Base-by-base conservation (phyloP, 371 early-diverging fungal genomes). In the Basidiobolus meristosporus region DNA sequence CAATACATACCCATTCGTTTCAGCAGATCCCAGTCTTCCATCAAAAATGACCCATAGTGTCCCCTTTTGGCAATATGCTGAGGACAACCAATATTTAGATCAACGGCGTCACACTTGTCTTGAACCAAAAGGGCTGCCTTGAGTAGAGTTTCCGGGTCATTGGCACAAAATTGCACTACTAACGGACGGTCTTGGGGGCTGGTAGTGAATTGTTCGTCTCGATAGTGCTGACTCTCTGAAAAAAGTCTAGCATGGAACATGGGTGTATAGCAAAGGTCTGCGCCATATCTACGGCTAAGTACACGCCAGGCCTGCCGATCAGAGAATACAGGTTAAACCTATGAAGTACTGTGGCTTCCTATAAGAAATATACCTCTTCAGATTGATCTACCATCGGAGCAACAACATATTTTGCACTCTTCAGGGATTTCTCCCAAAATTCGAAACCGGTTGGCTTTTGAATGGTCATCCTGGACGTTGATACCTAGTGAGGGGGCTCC, bases 141-240 rank as follows among this genome's bases (percentile, higher is more conserved):
- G 1, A 98, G 63, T 31, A 99, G 68, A 9, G 48, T 50, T 11
- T 80, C 73, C 1, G 97, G 90, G 43, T 97, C 87, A 55, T 99
- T 98, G 26, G 95, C 98, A 56, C 98, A 99, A 48, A 99, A 96
- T 82, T 85, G 98, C n/a, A 82, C 90, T 35, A 99, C 70, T 41
- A 96, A 56, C 0, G 96, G 95, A 14, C 85, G 50, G 49, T 99
- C 98, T 22, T 65, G 58, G 9, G 61, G 51, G 36, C 64, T 61
- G 0, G 77, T 82, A 40, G 67, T 62, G 68, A 82, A 97, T 33
- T 75, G 68, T 31, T 87, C 88, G 7, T 68, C 51, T 31, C 74
- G 59, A 45, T 85, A 89, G 31, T 61, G 63, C 36, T 52, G 50
- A 30, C 65, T 71, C 26, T 79, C 78, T 28, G 60, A 50, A 53